Percentiles rank a stretch among this genome's conserved stretches.
Evolutionary conservation across 2,329 filamentous ascomycete genomes (phyloP).

Genomic region (Geosmithia putterillii): DNA sequence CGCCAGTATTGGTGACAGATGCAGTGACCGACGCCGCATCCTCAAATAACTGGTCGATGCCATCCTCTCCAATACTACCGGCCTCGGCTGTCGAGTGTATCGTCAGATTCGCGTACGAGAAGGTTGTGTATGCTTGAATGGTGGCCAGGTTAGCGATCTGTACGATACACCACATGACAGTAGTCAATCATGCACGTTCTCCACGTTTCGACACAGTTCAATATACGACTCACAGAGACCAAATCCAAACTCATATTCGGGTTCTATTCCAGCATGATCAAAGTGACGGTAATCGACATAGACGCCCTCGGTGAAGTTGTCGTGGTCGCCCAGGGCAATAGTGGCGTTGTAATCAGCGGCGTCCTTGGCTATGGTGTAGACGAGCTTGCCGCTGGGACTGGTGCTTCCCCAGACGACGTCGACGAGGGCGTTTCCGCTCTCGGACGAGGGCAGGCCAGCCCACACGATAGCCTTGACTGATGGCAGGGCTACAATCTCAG

Average conservation of each 20-base stretch:
- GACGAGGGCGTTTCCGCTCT: slow-evolving; percentile 64
- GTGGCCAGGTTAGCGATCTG: neutral
- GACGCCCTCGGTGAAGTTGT: slow-evolving; percentile 56
- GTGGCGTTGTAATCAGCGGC: slow-evolving; percentile 30
- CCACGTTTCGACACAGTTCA: neutral
- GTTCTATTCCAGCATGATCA: slow-evolving; percentile 47
- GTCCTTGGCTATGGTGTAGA: slow-evolving; percentile 42
- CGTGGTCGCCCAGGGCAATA: slow-evolving; percentile 27
- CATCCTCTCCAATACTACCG: slow-evolving; percentile 25
- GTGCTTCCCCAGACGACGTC: slow-evolving; percentile 60
- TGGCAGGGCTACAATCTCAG: slow-evolving; percentile 39
- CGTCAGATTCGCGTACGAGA: slow-evolving; percentile 42
- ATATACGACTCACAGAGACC: slow-evolving; percentile 40
- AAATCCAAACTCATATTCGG: slow-evolving; percentile 64
- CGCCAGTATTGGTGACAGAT: slow-evolving; percentile 53
- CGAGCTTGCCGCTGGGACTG: slow-evolving; percentile 59
- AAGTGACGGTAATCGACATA: slow-evolving; percentile 71
- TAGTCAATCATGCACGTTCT: no score
- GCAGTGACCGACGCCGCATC: slow-evolving; percentile 38
- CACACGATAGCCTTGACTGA: slow-evolving; percentile 61
- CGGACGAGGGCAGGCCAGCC: slow-evolving; percentile 70
- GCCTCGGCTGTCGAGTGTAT: slow-evolving; percentile 18
- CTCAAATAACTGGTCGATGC: slow-evolving; percentile 31
- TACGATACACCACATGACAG: no score
- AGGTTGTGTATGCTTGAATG: slow-evolving; percentile 52